These are phyloP conservation scores for Luffa acutangula DNA, from an alignment of 306 rosid species.

Conservation along the genomic window DNA sequence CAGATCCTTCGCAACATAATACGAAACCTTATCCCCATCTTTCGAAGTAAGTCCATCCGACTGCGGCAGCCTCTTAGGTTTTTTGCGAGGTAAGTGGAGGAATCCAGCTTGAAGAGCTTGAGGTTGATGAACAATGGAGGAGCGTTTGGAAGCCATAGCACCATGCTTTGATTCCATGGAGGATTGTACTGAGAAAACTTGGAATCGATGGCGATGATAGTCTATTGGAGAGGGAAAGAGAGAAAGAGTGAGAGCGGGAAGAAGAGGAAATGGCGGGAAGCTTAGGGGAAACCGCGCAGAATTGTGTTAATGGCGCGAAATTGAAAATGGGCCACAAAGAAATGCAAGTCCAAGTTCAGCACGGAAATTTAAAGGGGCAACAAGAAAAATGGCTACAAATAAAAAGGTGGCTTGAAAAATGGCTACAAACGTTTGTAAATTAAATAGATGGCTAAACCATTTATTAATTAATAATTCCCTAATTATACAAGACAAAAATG, in stretches of 20 bases:
- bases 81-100: neutral
- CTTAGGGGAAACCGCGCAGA: neutral
- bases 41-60: neutral
- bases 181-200: neutral
- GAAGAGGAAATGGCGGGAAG: neutral
- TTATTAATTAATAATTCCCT: no score
- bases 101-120: neutral
- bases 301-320: neutral
- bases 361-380: no score
- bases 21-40: neutral
- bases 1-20: constrained; percentile 40
- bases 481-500: no score
- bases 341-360: neutral
- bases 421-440: no score
- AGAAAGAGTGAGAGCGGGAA: neutral
- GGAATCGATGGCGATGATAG: neutral
- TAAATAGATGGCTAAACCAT: no score
- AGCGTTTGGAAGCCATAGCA: constrained; percentile 22
- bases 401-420: no score
- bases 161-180: constrained; percentile 28
- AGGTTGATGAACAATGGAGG: neutral
- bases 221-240: neutral
- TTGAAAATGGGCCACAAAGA: neutral
- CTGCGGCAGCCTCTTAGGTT: neutral
- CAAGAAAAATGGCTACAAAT: no score